phyloP scores from a whole-genome alignment of 805 yeast species.

The Candida awuae region DNA sequence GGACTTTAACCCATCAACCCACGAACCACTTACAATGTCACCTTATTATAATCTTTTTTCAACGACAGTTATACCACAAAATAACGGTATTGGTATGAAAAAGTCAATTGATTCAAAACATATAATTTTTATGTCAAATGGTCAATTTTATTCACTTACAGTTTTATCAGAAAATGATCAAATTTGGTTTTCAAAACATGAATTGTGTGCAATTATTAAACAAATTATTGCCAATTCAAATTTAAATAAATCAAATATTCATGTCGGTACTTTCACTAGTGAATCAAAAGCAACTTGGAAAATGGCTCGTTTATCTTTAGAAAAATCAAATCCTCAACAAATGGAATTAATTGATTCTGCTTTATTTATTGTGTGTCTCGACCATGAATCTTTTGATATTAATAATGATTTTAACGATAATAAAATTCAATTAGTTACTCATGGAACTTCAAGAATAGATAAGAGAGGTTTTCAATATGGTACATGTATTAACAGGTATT shows the following conservation, averaged over 20 bases:
- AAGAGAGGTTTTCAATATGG: constrained; percentile 45
- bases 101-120: constrained; percentile 36
- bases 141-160: constrained; percentile 43
- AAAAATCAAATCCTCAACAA: constrained; percentile 30
- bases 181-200: constrained; percentile 48
- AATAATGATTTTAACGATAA: constrained; percentile 45
- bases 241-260: constrained; percentile 30
- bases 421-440: constrained; percentile 41
- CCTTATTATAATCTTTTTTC: constrained; percentile 64
- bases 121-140: constrained; percentile 41
- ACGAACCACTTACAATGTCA: constrained; percentile 53
- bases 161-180: constrained; percentile 37
- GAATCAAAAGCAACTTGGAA: constrained; percentile 45
- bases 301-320: constrained; percentile 35
- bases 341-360: constrained; percentile 40
- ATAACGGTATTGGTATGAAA: constrained; percentile 34
- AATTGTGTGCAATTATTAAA: constrained; percentile 37
- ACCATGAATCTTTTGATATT: constrained; percentile 37
- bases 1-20: constrained; percentile 46
- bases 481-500: constrained; percentile 52
- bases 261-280: constrained; percentile 49
- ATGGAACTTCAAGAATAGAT: constrained; percentile 41
- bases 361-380: constrained; percentile 44
- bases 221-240: constrained; percentile 35
- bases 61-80: constrained; percentile 49